These are phyloP conservation scores for Sinapis alba DNA, from an alignment of 441 rosid genomes.

Conservation along the genomic window DNA sequence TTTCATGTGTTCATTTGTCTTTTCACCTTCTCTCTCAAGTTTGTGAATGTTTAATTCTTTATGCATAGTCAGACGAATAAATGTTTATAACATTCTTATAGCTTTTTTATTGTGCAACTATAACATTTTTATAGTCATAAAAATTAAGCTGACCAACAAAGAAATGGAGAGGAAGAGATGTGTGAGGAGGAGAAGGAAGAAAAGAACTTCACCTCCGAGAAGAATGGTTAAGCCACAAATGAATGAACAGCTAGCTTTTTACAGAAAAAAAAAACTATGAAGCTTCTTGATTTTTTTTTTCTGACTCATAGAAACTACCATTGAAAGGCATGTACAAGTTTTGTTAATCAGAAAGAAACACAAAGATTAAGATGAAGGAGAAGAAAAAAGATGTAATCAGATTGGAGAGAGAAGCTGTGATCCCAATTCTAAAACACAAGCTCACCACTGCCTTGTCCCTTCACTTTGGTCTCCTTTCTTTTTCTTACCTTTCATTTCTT, in stretches of 20 bases:
- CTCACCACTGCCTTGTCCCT: conserved; percentile 75
- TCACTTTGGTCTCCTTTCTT: conserved; percentile 63
- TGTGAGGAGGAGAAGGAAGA: conserved; percentile 33
- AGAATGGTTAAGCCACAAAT: conserved; percentile 38
- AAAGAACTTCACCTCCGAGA: conserved; percentile 30
- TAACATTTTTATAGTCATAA: neutral
- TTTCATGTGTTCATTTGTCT: neutral
- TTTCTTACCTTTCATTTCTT: conserved; percentile 9
- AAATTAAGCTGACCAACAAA: neutral
- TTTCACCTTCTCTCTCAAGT: conserved; percentile 5
- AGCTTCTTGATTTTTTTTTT: conserved; percentile 12
- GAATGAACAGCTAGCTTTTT: neutral
- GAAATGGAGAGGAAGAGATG: conserved; percentile 20
- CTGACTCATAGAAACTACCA: neutral
- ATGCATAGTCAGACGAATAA: neutral
- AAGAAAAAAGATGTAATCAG: conserved; percentile 74
- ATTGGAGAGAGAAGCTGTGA: conserved; percentile 87
- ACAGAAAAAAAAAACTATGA: conserved; percentile 3
- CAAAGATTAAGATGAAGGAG: conserved; percentile 25
- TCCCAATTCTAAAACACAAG: conserved; percentile 84
- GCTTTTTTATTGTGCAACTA: no score
- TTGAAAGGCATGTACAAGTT: conserved; percentile 18
- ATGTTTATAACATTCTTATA: neutral
- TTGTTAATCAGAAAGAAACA: conserved; percentile 2
- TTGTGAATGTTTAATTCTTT: neutral